Base-by-base conservation (phyloP, 2,329 filamentous ascomycete species). In the Phaeomoniella chlamydospora region DNA sequence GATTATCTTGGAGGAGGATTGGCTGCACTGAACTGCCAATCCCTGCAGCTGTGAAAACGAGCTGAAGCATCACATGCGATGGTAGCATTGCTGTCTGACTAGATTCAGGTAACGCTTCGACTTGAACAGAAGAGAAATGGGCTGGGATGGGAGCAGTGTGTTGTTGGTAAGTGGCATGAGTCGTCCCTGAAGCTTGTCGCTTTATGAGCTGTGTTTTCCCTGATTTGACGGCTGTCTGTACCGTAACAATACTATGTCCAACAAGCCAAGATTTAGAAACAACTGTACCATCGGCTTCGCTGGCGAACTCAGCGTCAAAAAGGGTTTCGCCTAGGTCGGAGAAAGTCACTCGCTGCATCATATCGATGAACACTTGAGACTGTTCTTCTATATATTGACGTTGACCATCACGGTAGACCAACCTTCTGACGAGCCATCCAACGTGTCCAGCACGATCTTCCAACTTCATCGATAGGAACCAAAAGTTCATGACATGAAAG, bases 401-500 rank as follows among this genome's bases (percentile, higher is more conserved):
- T 39, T 79, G 72, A 15, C 72, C 70, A 49, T 94, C 84, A 5
- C 72, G 79, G 47, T 88, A 87, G 6, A 73, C 65, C 10, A 98
- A 68, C 43, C 85, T 85, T 49, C 80, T 85, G 9, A 82, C 80
- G 43, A 98, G 94, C 83, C 85, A 94, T 17, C 77, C 76, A 35
- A 94, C 86, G 45, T 93, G 79, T 41, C 75, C 83, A 19, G 79
- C 74, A 35, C 90, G 77, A 52, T 94, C 86, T 26, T 79, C 74
- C 35, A 94, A 69, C 50, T 85, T 88, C 47, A 98, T 57, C 1
- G 86, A 82, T 46, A 98, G 68, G 53, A 96, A 98, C 90, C 90
- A 98, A 53, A 93, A 94, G 2, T 86, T 80, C 45, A 98, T 87
- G 47, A 94, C 85, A 53, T 96, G 87, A 53, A 94, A 94, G 5